Evolutionary conservation across 306 rosid species (phyloP).

Genomic region (Castanopsis chinensis): DNA sequence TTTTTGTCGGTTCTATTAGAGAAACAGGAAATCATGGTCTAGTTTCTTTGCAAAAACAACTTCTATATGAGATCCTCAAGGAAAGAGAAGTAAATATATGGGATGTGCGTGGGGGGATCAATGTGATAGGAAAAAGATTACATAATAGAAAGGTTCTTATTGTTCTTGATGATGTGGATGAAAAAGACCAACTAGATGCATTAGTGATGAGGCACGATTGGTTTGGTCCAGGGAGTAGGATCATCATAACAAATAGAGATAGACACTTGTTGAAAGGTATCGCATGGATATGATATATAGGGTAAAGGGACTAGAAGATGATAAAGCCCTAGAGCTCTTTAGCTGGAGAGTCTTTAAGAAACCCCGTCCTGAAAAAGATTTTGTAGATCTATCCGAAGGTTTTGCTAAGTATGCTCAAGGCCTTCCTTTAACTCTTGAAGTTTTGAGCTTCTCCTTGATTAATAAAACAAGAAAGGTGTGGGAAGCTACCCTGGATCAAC

Average conservation of each 20-base stretch:
- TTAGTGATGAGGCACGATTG: neutral
- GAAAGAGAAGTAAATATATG: no score
- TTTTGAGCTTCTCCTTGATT: conserved; percentile 18
- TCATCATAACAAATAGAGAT: neutral
- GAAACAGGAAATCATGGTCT: neutral
- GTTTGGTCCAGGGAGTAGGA: neutral
- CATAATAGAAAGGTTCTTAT: neutral
- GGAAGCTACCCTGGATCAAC: conserved; percentile 10
- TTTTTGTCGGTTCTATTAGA: neutral
- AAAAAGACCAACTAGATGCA: neutral
- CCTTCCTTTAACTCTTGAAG: conserved; percentile 29
- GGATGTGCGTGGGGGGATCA: neutral
- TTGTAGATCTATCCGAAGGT: neutral
- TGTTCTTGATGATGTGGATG: neutral
- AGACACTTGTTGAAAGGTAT: neutral
- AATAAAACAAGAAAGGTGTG: conserved; percentile 7
- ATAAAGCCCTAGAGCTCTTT: conserved; percentile 23
- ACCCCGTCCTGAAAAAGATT: neutral
- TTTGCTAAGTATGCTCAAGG: conserved; percentile 15
- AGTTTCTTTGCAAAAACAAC: neutral
- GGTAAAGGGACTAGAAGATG: neutral
- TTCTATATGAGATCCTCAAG: neutral
- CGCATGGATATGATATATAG: neutral
- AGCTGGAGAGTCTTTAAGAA: conserved; percentile 2
- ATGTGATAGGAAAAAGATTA: neutral